These are phyloP conservation scores for Ophiocytium majus DNA, from an alignment of 352 stramenopile genomes.

Conservation along the genomic window DNA sequence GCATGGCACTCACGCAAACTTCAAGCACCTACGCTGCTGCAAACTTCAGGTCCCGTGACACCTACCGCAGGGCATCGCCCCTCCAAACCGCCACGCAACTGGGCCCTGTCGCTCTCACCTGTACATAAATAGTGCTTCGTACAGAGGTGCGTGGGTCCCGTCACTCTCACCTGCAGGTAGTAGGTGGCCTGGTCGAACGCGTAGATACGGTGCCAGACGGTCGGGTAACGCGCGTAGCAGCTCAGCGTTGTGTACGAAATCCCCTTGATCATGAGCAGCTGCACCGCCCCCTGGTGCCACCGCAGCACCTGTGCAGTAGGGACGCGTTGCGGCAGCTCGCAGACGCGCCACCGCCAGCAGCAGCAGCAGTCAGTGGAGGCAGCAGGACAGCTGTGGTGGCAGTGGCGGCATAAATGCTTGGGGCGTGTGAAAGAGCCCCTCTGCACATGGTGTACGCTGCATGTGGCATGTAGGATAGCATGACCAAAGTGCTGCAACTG, in stretches of 20 bases:
- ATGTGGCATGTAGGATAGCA: no score
- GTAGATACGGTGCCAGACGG: slow-evolving; percentile 41
- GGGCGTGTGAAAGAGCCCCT: background rate
- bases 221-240: slow-evolving; percentile 37
- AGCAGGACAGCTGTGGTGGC: background rate
- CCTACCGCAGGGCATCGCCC: no score
- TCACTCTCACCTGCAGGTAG: slow-evolving; percentile 53
- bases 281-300: slow-evolving; percentile 47
- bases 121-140: no score
- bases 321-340: background rate
- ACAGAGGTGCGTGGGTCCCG: no score
- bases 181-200: slow-evolving; percentile 40
- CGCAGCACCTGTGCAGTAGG: slow-evolving; percentile 34
- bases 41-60: no score
- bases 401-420: background rate
- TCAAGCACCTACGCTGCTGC: no score
- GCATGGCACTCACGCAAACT: slow-evolving; percentile 49
- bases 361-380: background rate
- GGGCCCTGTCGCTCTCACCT: no score
- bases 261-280: slow-evolving; percentile 43
- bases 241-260: slow-evolving; percentile 22
- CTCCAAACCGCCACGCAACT: no score
- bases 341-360: background rate
- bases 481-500: background rate
- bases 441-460: no score